These are phyloP conservation scores for Blumeriella jaapii DNA, from an alignment of 2,329 filamentous ascomycete genomes.

Conservation along the genomic window DNA sequence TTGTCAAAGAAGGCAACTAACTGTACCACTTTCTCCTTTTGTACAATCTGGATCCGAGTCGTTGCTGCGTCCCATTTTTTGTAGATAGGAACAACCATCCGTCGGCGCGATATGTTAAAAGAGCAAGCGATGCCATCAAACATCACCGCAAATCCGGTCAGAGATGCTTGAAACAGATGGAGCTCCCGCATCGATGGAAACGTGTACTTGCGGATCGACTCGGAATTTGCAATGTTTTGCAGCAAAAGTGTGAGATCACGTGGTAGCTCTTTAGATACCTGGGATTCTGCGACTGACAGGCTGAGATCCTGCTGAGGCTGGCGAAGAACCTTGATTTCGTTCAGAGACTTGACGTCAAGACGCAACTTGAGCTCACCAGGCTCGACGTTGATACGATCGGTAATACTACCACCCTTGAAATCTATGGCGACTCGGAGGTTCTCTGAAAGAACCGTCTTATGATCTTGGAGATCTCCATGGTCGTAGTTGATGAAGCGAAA, in stretches of 20 bases:
- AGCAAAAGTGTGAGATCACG: slow-evolving; percentile 46
- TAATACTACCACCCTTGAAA: slow-evolving; percentile 64
- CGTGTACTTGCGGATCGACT: slow-evolving; percentile 59
- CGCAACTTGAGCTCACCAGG: slow-evolving; percentile 62
- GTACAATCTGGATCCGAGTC: slow-evolving; percentile 70
- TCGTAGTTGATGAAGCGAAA: slow-evolving; percentile 63
- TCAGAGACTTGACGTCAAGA: slow-evolving; percentile 47
- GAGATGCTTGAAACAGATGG: slow-evolving; percentile 65
- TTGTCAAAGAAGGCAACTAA: slow-evolving; percentile 80
- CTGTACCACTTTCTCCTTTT: slow-evolving; percentile 64
- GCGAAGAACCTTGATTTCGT: slow-evolving; percentile 55
- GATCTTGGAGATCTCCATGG: slow-evolving; percentile 41
- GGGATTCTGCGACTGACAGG: slow-evolving; percentile 59
- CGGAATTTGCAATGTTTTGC: slow-evolving; percentile 37
- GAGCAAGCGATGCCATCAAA: slow-evolving; percentile 62
- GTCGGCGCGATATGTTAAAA: slow-evolving; percentile 71
- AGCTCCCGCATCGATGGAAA: slow-evolving; percentile 58
- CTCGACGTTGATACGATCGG: slow-evolving; percentile 72
- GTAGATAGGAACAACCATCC: slow-evolving; percentile 86
- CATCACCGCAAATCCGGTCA: slow-evolving; percentile 70
- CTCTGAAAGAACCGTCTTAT: slow-evolving; percentile 64
- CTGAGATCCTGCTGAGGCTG: slow-evolving; percentile 68
- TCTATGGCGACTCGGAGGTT: slow-evolving; percentile 64
- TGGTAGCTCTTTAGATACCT: slow-evolving; percentile 48
- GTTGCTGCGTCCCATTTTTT: slow-evolving; percentile 86